Evolutionary conservation across 2,329 filamentous ascomycete species (phyloP), one percentile per base, ranked within the genome.

Genomic region (Botrytis galanthina): DNA sequence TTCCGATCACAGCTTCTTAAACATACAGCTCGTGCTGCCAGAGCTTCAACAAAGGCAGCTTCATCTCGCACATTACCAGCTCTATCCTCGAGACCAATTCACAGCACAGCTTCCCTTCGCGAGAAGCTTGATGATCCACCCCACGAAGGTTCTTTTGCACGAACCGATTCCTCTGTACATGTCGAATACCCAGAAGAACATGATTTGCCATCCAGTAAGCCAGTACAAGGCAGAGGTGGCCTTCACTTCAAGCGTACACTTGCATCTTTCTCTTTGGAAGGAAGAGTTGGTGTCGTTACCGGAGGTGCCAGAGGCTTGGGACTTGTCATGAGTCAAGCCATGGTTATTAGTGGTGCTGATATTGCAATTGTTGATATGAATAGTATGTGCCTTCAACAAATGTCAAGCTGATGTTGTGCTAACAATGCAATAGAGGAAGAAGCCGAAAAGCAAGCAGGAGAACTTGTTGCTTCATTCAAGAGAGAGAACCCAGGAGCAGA

Each of bases 281-380:
- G 90, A 75, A 92, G 91, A 80, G 92, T 95, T 14, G 94, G 90
- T 64, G 86, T 98, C 59, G 92, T 98, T 57, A 98, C 95, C 1
- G 95, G 95, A 70, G 95, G 95, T 80, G 95, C 95, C 39, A 88
- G 95, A 80, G 95, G 95, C 12, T 84, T 98, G 73, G 95, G 95
- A 57, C 85, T 98, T 75, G 94, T 97, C 78, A 98, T 98, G 92
- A 93, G 92, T 70, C 94, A 97, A 85, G 94, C 93, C 64, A 89
- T 97, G 83, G 92, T 97, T 71, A 91, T 93, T 71, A 96, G 93
- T 71, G 95, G 95, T 70, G 93, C 93, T 16, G 91, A 97, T 82
- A 87, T 98, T 75, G 95, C 95, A 60, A 93, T 98, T 82, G 94
- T 98, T 59, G 95, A 98, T 82, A 86, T 98, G 85, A 97, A 98